Evolutionary conservation across 305 asterid genomes (phyloP), one percentile per base, ranked within the genome.

Genomic region (Fraxinus sp.): DNA sequence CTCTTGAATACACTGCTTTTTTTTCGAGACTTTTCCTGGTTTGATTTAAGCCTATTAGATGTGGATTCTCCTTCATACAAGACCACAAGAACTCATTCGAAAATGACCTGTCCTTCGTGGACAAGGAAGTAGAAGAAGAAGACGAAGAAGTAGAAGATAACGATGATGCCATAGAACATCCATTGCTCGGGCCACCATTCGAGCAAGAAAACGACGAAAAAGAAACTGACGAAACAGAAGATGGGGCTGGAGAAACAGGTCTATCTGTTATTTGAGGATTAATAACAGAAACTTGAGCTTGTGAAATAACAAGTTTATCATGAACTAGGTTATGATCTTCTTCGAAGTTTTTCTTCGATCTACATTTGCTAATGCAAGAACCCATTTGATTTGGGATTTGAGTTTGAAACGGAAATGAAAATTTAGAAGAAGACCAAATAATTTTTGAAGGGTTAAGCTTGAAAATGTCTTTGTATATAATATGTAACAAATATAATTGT

Each of bases 341-440:
- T 74, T 85, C 86, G 82, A 41, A 18, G 73, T 87, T 81, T 80
- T 86, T 92, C 85, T 89, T 90, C 3, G 93, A 86, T 44, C 39
- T 91, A 89, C 94, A 91, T 87, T 93, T 92, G 90, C 98, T 92
- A 78, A 93, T 88, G 94, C 98, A 93, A 87, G 94, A 89, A 26
- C 97, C 97, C 97, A 93, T 90, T 86, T 66, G 14, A 44, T 74
- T 16, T 49, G 0, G 66, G 39, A 10, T 1, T 68, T 68, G 52
- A 24, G 10, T 72, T 57, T 52, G 36, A 14, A 80, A 59, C 33
- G 28, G 52, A 26, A 78, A 72, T 33, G 30, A 46, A 55, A 13
- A 66, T 24, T 13, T 74, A 5, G 84, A 64, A 26, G 57, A 49
- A 32, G 18, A 11, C 22, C 22, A 24, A 1, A 55, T 30, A 83